These are phyloP conservation scores for Aspergillus egyptiacus DNA, from an alignment of 495 filamentous ascomycete genomes.

Conservation along the genomic window DNA sequence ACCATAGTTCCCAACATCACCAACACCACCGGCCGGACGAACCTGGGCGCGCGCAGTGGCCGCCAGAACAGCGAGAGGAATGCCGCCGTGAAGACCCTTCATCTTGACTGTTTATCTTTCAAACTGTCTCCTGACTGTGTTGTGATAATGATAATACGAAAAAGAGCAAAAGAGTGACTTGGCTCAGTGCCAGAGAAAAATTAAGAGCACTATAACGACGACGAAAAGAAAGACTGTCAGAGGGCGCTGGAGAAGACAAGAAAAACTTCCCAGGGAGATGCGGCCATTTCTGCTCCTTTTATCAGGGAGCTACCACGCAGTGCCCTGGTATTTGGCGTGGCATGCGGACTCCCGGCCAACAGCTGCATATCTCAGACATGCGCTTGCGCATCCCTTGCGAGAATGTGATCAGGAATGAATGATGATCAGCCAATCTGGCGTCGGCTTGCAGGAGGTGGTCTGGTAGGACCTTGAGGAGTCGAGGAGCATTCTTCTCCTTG, in stretches of 20 bases:
- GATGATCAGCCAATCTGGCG: no score
- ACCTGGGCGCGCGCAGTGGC: constrained; percentile 32
- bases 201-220: neutral
- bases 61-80: constrained; percentile 37
- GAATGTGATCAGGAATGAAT: constrained; percentile 16
- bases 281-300: constrained; percentile 16
- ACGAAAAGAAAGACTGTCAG: constrained; percentile 1
- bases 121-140: constrained; percentile 6
- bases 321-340: neutral
- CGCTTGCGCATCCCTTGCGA: constrained; percentile 3
- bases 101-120: constrained; percentile 26
- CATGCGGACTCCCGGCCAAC: constrained; percentile 9
- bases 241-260: neutral
- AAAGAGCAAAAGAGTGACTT: constrained; percentile 12
- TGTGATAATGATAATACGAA: constrained; percentile 9
- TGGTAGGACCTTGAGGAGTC: neutral
- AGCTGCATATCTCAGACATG: constrained; percentile 6
- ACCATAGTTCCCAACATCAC: no score
- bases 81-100: constrained; percentile 38
- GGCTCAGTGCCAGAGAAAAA: constrained; percentile 1
- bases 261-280: neutral
- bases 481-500: neutral
- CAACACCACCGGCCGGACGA: neutral
- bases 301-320: constrained; percentile 6
- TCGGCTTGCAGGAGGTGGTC: neutral